These are phyloP conservation scores for Tuber brumale DNA, from an alignment of 495 filamentous ascomycete genomes.

Conservation along the genomic window DNA sequence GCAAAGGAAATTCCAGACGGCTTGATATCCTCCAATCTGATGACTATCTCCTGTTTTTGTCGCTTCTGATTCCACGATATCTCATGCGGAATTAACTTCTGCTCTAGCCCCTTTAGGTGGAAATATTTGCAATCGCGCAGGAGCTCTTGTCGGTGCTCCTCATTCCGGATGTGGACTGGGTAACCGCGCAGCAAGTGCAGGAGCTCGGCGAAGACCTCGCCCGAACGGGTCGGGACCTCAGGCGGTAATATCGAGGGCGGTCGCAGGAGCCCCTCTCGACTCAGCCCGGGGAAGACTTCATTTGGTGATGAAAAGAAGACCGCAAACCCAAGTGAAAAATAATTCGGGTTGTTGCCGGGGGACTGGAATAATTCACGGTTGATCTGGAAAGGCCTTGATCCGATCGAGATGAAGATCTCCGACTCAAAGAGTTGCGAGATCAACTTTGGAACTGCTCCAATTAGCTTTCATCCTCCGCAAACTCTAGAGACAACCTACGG, in stretches of 20 bases:
- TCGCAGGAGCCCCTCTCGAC: slow-evolving; percentile 72
- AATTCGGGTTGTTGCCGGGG: slow-evolving; percentile 87
- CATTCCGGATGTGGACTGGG: slow-evolving; percentile 66
- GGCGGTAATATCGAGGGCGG: slow-evolving; percentile 83
- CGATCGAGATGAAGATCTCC: slow-evolving; percentile 84
- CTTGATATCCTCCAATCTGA: slow-evolving; percentile 76
- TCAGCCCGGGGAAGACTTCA: slow-evolving; percentile 80
- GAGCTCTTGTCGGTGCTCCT: slow-evolving; percentile 69
- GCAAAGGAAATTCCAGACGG: slow-evolving; percentile 70
- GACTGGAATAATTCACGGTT: slow-evolving; percentile 78
- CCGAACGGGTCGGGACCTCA: slow-evolving; percentile 68
- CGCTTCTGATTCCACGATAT: slow-evolving; percentile 69
- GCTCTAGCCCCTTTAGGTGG: slow-evolving; percentile 84
- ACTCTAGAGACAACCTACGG: slow-evolving; percentile 47
- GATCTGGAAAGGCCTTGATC: slow-evolving; percentile 77
- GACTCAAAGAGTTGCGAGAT: slow-evolving; percentile 92
- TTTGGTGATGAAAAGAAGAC: slow-evolving; percentile 76
- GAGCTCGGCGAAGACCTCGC: slow-evolving; percentile 73
- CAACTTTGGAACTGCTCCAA: slow-evolving; percentile 65
- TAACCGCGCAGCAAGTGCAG: slow-evolving; percentile 87
- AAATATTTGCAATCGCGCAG: slow-evolving; percentile 87
- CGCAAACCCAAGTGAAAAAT: slow-evolving; percentile 87
- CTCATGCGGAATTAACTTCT: slow-evolving; percentile 71
- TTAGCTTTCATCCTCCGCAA: slow-evolving; percentile 27
- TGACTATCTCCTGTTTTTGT: slow-evolving; percentile 64